Evolutionary conservation across 1,284 basidiomycete genomes (phyloP), one percentile per base, ranked within the genome.

Genomic region (Spongiforma sp.): DNA sequence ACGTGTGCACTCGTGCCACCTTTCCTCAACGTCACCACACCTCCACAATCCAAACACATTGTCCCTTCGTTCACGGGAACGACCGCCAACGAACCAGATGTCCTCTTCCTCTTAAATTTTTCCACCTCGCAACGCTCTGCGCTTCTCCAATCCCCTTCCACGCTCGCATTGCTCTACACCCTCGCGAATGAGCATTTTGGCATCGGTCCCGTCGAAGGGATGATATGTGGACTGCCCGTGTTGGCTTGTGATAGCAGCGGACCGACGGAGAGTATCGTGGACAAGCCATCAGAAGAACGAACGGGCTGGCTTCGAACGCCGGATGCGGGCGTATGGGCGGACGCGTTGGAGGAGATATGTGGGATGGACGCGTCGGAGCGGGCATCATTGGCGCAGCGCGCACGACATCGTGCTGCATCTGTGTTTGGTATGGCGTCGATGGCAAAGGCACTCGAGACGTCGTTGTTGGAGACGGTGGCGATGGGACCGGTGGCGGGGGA

Each of bases 181-280:
- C 97, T 97, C 0, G 83, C 87, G 3, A 96, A 98, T 77, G 97
- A 99, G 75, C 97, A 99, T 77, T 98, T 99, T 75, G 97, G 97
- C 3, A 99, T 99, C 70, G 96, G 93, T 0, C 97, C 97, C 0
- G 86, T 99, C 8, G 98, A 99, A 77, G 96, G 89, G 1, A 98
- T 99, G 95, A 87, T 90, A 3, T 96, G 93, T 66, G 94, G 95
- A 2, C 76, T 99, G 1, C 95, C 96, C 0, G 93, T 99, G 0
- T 78, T 99, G 9, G 96, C 96, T 0, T 94, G 92, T 69, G 83
- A 96, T 76, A 92, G 87, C 59, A 98, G 98, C 37, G 97, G 97
- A 0, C 97, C 98, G 2, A 92, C 89, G 1, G 97, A 99, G 79
- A 97, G 93, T 54, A 81, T 98, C 26, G 78, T 96, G 14, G 87